Conservation (phyloP, 2,329 filamentous ascomycete species). For the Alternaria novae-zelandiae region DNA sequence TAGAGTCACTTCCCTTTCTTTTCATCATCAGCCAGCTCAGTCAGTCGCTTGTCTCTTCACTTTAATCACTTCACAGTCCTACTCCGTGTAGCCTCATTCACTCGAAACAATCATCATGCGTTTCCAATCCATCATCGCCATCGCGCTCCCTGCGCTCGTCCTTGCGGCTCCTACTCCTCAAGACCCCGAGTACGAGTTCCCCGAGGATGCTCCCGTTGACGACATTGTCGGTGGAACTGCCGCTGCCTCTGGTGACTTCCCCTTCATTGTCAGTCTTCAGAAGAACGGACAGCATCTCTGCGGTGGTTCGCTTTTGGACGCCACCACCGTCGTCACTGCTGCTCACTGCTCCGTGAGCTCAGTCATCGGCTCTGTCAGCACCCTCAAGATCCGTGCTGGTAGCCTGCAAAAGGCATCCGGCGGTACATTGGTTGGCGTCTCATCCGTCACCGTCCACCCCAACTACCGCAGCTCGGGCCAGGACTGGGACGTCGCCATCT, state of each 20-base stretch:
- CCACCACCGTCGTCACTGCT: conserved; percentile 37
- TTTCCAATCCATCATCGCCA: conserved; percentile 28
- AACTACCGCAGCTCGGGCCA: conserved; percentile 20
- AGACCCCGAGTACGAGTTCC: conserved; percentile 14
- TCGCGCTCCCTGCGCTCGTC: conserved; percentile 29
- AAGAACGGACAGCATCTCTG: conserved; percentile 31
- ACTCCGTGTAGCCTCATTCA: conserved; percentile 3
- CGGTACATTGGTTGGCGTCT: conserved; percentile 25
- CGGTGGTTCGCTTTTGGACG: conserved; percentile 36
- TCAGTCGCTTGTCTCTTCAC: conserved; percentile 20
- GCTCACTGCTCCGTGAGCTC: conserved; percentile 33
- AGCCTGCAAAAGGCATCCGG: conserved; percentile 26
- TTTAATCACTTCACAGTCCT: conserved; percentile 7
- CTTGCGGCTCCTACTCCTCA: conserved; percentile 32
- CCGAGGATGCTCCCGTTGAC: conserved; percentile 5
- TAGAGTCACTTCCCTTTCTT: neutral
- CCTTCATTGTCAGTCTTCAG: conserved; percentile 38
- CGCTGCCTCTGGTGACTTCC: conserved; percentile 34
- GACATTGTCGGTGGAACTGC: conserved; percentile 34
- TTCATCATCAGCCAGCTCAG: conserved; percentile 10
- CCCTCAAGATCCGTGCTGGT: conserved; percentile 27
- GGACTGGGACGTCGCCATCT: conserved; percentile 34
- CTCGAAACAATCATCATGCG: conserved; percentile 24
- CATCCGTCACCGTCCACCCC: conserved; percentile 27
- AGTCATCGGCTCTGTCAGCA: conserved; percentile 17